Conservation (phyloP, 352 stramenopile genomes). For the Phytophthora podocarpi region DNA sequence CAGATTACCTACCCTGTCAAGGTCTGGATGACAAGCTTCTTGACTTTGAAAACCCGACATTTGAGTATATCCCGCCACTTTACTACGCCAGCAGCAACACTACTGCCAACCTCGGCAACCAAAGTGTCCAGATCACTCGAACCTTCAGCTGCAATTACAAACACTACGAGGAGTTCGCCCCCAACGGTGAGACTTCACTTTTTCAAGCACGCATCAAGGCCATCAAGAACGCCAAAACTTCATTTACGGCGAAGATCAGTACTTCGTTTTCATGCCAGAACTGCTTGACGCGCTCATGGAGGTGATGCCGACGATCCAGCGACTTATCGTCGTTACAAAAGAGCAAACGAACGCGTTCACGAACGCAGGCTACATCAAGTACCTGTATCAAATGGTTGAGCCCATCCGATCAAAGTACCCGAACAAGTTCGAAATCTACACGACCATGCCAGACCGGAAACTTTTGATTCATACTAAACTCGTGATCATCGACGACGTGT, state of each 20-base stretch:
- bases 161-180: slow-evolving; percentile 59
- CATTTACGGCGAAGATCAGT: slow-evolving; percentile 41
- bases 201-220: slow-evolving; percentile 50
- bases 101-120: slow-evolving; percentile 7
- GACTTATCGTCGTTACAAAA: slow-evolving; percentile 54
- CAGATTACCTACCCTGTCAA: slow-evolving; percentile 26
- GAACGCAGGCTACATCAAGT: neutral
- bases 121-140: slow-evolving; percentile 60
- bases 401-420: slow-evolving; percentile 47
- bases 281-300: slow-evolving; percentile 49
- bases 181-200: slow-evolving; percentile 50
- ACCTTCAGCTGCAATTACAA: slow-evolving; percentile 64
- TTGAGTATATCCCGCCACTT: slow-evolving; percentile 14
- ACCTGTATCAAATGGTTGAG: slow-evolving; percentile 40
- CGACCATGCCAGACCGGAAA: slow-evolving; percentile 27
- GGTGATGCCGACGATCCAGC: slow-evolving; percentile 47
- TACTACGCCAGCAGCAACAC: slow-evolving; percentile 17
- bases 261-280: slow-evolving; percentile 47
- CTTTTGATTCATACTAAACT: slow-evolving; percentile 67
- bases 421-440: slow-evolving; percentile 49
- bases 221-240: slow-evolving; percentile 50
- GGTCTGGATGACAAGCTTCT: slow-evolving; percentile 40
- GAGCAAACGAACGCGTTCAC: neutral
- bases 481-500: slow-evolving; percentile 64
- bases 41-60: slow-evolving; percentile 52